Percentiles rank a stretch among this genome's conserved stretches.
Conservation (phyloP, 345 rosid species). For the Aquilaria malaccensis region DNA sequence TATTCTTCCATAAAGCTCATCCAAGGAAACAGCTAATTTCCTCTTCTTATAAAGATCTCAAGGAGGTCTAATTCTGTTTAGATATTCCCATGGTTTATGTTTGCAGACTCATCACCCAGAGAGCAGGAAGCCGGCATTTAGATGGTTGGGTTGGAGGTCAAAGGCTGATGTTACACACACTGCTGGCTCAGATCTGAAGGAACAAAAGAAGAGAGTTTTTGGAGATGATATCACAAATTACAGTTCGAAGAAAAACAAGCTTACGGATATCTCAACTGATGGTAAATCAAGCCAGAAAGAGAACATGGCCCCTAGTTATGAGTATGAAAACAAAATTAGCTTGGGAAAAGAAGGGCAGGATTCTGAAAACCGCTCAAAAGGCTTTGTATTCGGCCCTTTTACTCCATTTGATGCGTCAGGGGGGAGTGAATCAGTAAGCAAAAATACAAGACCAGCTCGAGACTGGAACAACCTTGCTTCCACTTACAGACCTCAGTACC, state of each 20-base stretch:
- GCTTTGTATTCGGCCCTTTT: constrained; percentile 52
- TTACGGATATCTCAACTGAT: constrained; percentile 19
- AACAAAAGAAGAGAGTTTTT: constrained; percentile 51
- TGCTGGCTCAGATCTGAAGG: constrained; percentile 19
- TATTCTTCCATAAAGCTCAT: background rate
- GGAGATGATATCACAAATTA: constrained; percentile 58
- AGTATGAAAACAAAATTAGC: constrained; percentile 3
- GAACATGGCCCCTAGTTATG: constrained; percentile 19
- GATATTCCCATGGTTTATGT: background rate
- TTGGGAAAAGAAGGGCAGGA: constrained; percentile 21
- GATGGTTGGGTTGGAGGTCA: constrained; percentile 66
- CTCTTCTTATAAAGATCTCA: background rate
- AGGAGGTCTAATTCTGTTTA: background rate
- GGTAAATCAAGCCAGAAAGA: constrained; percentile 20
- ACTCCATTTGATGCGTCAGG: constrained; percentile 24
- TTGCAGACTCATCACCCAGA: constrained; percentile 65
- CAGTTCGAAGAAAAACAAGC: constrained; percentile 34
- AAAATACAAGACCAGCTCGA: constrained; percentile 18
- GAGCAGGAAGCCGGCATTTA: constrained; percentile 66
- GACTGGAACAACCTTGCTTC: constrained; percentile 52
- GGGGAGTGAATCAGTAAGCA: constrained; percentile 19
- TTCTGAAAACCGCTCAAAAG: constrained; percentile 22
- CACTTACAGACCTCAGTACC: constrained; percentile 43
- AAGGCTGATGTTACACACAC: constrained; percentile 16
- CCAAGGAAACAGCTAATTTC: background rate